Conservation (phyloP, 2,329 filamentous ascomycete genomes). For the Cladophialophora bantiana region DNA sequence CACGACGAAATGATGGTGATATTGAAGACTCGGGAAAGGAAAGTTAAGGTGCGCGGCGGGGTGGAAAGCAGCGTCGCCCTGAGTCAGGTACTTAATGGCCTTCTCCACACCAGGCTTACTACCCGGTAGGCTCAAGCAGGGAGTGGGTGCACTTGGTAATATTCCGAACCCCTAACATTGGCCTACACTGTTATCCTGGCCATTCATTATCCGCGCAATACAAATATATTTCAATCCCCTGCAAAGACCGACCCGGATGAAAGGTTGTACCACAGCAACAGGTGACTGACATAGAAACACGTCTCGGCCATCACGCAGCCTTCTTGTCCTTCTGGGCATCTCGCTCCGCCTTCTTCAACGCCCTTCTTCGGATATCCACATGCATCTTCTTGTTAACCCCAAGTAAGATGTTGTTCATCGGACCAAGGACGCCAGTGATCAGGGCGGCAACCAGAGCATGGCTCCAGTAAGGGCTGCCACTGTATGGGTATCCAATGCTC, state of each 20-base stretch:
- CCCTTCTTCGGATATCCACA: conserved; percentile 78
- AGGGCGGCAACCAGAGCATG: conserved; percentile 89
- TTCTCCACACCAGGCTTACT: conserved; percentile 4
- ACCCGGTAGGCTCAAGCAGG: no score
- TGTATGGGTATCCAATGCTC: conserved; percentile 79
- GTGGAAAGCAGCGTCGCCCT: background rate
- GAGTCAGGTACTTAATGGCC: background rate
- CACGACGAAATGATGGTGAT: background rate
- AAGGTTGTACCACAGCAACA: background rate
- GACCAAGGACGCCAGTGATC: conserved; percentile 65
- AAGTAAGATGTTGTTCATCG: conserved; percentile 64
- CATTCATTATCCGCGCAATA: background rate
- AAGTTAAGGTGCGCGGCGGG: background rate
- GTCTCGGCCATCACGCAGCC: conserved; percentile 14
- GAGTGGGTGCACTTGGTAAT: no score
- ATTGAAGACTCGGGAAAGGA: background rate
- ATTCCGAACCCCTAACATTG: no score
- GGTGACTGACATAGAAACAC: background rate
- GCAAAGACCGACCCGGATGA: background rate
- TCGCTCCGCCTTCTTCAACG: conserved; percentile 77
- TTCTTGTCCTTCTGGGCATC: conserved; percentile 37
- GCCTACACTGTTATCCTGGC: background rate
- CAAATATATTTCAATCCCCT: background rate
- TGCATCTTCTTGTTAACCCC: conserved; percentile 75
- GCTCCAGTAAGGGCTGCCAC: conserved; percentile 91